phyloP scores from a whole-genome alignment of 305 asterid genomes.

The Solanum hybrid region DNA sequence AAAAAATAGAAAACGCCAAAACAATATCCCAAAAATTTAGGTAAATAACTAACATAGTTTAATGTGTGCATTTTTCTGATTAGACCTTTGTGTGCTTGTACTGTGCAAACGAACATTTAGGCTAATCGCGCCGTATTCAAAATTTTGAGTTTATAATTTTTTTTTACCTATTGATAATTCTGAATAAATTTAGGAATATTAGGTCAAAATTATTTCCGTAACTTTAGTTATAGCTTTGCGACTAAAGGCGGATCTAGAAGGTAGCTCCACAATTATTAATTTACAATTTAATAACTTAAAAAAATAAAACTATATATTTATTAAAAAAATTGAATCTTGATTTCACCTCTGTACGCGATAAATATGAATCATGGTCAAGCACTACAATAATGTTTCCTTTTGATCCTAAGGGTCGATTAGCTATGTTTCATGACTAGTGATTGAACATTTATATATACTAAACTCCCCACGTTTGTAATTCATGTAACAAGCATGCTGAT shows the following conservation, averaged over 20 bases:
- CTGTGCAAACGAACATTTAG: neutral
- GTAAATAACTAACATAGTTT: neutral
- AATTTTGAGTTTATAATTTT: neutral
- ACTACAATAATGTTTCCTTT: neutral
- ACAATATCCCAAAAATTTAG: neutral
- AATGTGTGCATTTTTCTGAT: neutral
- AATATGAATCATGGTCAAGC: neutral
- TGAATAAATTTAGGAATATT: neutral
- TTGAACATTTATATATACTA: neutral
- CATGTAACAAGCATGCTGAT: neutral
- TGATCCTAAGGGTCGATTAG: neutral
- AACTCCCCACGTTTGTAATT: neutral
- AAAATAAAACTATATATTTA: accelerated
- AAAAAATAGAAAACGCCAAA: neutral
- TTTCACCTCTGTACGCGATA: neutral
- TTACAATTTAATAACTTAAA: neutral
- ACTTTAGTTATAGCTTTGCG: neutral
- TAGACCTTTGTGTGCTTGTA: neutral
- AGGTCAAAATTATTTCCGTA: neutral
- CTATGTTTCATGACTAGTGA: neutral
- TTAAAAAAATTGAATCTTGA: neutral
- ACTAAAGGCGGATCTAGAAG: neutral
- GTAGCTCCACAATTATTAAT: neutral
- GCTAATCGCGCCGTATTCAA: accelerated
- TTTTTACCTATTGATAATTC: neutral